Conservation (phyloP, 768 basidiomycete species). For the Kwoniella bestiolae region DNA sequence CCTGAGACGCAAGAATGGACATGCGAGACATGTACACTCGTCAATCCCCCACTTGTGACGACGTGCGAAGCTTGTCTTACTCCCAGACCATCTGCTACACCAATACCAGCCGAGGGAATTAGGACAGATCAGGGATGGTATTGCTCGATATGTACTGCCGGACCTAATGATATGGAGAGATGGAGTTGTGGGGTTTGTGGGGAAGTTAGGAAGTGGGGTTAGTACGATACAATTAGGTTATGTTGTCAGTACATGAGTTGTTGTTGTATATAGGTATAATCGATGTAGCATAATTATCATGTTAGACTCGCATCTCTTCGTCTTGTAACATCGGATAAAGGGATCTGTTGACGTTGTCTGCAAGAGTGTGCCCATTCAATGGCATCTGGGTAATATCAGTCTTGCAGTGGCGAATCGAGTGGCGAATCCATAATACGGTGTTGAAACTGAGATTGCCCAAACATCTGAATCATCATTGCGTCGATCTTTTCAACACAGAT, state of each 20-base stretch:
- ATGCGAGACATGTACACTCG: conserved; percentile 67
- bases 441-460: not conserved
- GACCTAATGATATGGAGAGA: conserved; percentile 66
- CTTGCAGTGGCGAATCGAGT: not conserved
- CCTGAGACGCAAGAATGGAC: conserved; percentile 48
- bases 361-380: no score
- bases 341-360: no score
- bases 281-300: not conserved
- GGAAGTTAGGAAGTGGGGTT: conserved; percentile 63
- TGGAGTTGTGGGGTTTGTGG: conserved; percentile 81
- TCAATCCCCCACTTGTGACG: conserved; percentile 63
- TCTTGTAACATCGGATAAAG: no score
- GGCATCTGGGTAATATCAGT: no score
- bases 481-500: not conserved
- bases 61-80: conserved; percentile 69
- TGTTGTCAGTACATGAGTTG: not conserved
- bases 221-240: not conserved
- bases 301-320: no score
- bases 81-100: conserved; percentile 54
- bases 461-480: not conserved
- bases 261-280: not conserved
- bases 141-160: conserved; percentile 69
- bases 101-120: conserved; percentile 4
- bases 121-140: conserved; percentile 64
- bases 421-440: not conserved